Evolutionary conservation across 2,329 filamentous ascomycete species (phyloP).

Genomic region (Colletotrichum sp.): DNA sequence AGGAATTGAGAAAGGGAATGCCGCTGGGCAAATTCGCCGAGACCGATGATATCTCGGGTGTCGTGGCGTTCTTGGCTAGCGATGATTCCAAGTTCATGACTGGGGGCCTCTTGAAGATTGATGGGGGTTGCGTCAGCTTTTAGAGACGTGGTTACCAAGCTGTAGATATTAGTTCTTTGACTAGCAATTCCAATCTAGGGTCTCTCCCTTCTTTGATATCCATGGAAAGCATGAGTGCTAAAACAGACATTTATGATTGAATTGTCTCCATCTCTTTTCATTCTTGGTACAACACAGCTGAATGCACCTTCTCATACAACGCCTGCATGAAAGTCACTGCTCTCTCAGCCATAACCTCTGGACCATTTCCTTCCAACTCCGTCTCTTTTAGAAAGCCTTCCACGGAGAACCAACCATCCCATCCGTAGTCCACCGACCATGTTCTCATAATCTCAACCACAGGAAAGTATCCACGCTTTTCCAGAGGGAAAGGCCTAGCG

Average conservation of each 20-base stretch:
- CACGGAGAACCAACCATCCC: background rate
- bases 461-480: background rate
- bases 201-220: background rate
- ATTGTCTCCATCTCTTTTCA: background rate
- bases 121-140: background rate
- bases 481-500: background rate
- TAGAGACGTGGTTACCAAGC: rapidly evolving
- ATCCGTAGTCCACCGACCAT: background rate
- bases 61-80: background rate
- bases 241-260: background rate
- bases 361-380: background rate
- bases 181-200: rapidly evolving
- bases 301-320: background rate
- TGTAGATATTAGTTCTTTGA: background rate
- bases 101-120: background rate
- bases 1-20: background rate
- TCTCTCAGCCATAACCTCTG: background rate
- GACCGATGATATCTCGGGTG: background rate
- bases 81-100: background rate
- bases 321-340: background rate
- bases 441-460: background rate
- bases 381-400: background rate
- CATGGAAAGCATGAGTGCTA: background rate
- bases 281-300: background rate
- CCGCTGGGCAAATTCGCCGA: background rate